These are phyloP conservation scores for Boletales sp. DNA, from an alignment of 768 basidiomycete genomes.

Conservation along the genomic window DNA sequence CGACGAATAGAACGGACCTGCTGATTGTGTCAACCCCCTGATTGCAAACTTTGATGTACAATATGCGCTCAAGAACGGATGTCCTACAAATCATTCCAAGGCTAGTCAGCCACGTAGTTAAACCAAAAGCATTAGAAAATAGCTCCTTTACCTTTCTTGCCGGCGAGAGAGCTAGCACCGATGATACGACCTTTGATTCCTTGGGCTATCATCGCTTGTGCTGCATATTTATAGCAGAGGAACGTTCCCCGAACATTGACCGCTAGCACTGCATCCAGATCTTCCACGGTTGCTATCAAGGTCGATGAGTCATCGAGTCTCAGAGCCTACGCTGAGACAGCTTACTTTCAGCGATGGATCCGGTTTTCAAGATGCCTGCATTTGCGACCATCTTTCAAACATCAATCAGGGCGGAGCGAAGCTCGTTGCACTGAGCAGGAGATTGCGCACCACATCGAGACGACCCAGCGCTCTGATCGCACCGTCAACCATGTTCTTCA, in stretches of 20 bases:
- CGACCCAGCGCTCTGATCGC: slow-evolving; percentile 24
- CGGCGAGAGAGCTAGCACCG: slow-evolving; percentile 36
- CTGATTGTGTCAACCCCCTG: slow-evolving; percentile 38
- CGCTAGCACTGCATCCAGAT: slow-evolving; percentile 32
- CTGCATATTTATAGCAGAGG: slow-evolving; percentile 42
- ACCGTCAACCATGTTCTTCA: slow-evolving; percentile 29
- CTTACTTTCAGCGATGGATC: slow-evolving; percentile 8
- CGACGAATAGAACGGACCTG: slow-evolving; percentile 11
- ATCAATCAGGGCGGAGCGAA: slow-evolving; percentile 2
- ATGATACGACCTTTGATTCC: slow-evolving; percentile 41
- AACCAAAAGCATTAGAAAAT: too few relatives aligned
- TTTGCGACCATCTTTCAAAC: slow-evolving; percentile 15
- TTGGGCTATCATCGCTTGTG: slow-evolving; percentile 42
- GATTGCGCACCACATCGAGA: slow-evolving; percentile 32
- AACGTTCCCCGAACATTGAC: slow-evolving; percentile 41
- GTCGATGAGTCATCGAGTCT: too few relatives aligned
- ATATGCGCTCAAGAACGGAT: slow-evolving; percentile 28
- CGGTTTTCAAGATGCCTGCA: slow-evolving; percentile 14
- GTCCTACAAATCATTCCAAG: slow-evolving; percentile 23
- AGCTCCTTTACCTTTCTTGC: slow-evolving; percentile 24
- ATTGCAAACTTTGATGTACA: slow-evolving; percentile 41
- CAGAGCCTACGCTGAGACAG: neutral
- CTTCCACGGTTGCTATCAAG: slow-evolving; percentile 28
- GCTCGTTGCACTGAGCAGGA: neutral
- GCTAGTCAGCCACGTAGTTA: too few relatives aligned